Evolutionary conservation across 768 basidiomycete species (phyloP).

Genomic region (Zangia roseola): DNA sequence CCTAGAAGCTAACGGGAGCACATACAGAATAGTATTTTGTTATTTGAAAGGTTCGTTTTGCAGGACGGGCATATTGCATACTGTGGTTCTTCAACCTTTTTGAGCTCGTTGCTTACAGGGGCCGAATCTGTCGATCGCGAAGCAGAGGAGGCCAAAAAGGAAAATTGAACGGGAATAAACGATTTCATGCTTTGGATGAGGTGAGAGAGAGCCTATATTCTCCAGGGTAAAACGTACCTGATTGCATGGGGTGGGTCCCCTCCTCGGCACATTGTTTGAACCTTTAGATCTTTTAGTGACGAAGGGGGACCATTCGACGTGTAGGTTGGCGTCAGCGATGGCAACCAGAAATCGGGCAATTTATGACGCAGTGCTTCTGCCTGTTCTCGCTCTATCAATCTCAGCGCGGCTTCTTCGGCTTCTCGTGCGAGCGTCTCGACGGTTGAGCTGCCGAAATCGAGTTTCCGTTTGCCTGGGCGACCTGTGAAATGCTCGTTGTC

Average conservation of each 20-base stretch:
- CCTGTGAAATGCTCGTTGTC: constrained; percentile 33
- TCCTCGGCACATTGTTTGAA: constrained; percentile 87
- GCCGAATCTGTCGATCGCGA: constrained; percentile 40
- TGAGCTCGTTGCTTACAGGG: constrained; percentile 35
- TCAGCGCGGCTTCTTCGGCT: constrained; percentile 86
- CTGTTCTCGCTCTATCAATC: constrained; percentile 80
- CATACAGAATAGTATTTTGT: constrained; percentile 65
- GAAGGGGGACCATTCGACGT: constrained; percentile 57
- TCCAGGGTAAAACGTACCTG: constrained; percentile 48
- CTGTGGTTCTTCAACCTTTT: constrained; percentile 50
- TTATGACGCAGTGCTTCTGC: constrained; percentile 83
- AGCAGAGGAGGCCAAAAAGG: constrained; percentile 42
- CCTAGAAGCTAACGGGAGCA: constrained; percentile 6
- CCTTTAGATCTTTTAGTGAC: constrained; percentile 75
- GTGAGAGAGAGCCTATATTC: background rate
- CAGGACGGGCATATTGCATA: constrained; percentile 85
- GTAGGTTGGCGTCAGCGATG: constrained; percentile 85
- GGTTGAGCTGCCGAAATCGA: constrained; percentile 71
- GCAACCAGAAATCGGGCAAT: constrained; percentile 97
- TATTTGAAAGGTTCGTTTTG: constrained; percentile 83
- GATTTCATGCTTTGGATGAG: constrained; percentile 64
- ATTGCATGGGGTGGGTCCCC: constrained; percentile 76
- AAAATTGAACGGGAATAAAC: constrained; percentile 79
- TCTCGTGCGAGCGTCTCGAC: constrained; percentile 72
- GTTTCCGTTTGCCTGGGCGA: constrained; percentile 77